Evolutionary conservation across 257 asterid species (phyloP), one percentile per base, ranked within the genome.

Genomic region (Echites panduratus): DNA sequence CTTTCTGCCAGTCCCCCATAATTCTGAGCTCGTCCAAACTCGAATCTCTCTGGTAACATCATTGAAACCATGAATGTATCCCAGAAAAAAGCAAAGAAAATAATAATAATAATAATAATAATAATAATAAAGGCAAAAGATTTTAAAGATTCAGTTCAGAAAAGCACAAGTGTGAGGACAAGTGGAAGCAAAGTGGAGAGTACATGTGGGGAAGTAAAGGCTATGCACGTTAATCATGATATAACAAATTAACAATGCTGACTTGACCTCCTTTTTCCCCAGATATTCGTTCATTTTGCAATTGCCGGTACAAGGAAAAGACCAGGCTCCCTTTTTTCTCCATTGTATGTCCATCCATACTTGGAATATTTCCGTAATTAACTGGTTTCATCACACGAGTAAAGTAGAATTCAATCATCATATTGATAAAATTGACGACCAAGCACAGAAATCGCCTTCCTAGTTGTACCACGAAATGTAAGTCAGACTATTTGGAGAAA

Each of bases 171-270:
- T 66, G 52, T 66, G 45, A 58, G 40, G 29, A 68, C 74, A 69
- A 22, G 57, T 75, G 70, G 52, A 45, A 20, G 74, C 53, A 59
- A 45, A 45, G 38, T 35, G 19, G 9, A 44, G 52, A 5, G 52
- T 26, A 75, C 78, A 75, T 48, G 73, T 75, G 68, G 69, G 62
- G 32, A 47, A 44, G 22, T 27, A 29, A 29, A 9, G 68, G 61
- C 16, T 9, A 20, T n/a, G 40, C 74, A 58, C 74, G 79, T 19
- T 63, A 45, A 58, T 59, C n/a, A 61, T 32, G 62, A 35, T 13
- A 29, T 6, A 63, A 12, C n/a, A n/a, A n/a, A n/a, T n/a, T n/a
- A n/a, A n/a, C 24, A 27, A 19, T 12, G 44, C 54, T 63, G 64
- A 49, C 70, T 56, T 70, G 52, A 56, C 74, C 54, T 62, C 41